Percentiles rank a stretch among this genome's conserved stretches.
Conservation (phyloP, 805 yeast genomes). For the Yamadazyma takamatsuzukensis region DNA sequence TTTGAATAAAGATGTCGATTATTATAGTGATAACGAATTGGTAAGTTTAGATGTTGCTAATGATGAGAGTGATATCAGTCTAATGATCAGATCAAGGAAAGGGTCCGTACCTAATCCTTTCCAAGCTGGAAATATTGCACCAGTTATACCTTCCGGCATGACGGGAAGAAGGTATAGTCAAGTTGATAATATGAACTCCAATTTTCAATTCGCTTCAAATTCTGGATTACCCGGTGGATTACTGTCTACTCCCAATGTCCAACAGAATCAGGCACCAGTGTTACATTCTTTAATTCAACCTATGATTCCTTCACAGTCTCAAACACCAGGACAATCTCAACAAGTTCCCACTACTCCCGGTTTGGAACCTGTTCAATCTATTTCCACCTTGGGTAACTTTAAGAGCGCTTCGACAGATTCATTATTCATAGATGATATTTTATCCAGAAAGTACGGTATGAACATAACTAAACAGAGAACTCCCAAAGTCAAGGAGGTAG, state of each 20-base stretch:
- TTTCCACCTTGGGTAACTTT: constrained; percentile 30
- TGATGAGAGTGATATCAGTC: constrained; percentile 24
- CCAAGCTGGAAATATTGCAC: no score
- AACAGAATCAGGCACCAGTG: no score
- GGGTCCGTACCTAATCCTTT: constrained; percentile 14
- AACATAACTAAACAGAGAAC: constrained; percentile 7
- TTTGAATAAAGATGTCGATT: constrained; percentile 24
- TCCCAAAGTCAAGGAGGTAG: constrained; percentile 7
- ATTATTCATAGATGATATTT: constrained; percentile 30
- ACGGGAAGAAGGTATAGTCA: constrained; percentile 13
- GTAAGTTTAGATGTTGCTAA: constrained; percentile 15
- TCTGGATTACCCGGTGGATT: no score
- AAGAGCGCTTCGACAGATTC: constrained; percentile 39
- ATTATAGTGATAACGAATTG: constrained; percentile 28
- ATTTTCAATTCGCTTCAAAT: constrained; percentile 11
- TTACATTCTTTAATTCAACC: no score
- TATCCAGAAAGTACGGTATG: constrained; percentile 25
- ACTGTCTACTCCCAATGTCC: not conserved
- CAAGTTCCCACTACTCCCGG: constrained; percentile 8
- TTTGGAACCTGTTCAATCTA: constrained; percentile 26
- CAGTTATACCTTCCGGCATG: constrained; percentile 8
- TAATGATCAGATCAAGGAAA: constrained; percentile 23
- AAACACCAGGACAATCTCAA: no score
- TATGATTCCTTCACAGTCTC: no score
- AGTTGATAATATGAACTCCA: constrained; percentile 10